Evolutionary conservation across 2,329 filamentous ascomycete species (phyloP), one percentile per base, ranked within the genome.

Genomic region (Claviceps humidiphila): DNA sequence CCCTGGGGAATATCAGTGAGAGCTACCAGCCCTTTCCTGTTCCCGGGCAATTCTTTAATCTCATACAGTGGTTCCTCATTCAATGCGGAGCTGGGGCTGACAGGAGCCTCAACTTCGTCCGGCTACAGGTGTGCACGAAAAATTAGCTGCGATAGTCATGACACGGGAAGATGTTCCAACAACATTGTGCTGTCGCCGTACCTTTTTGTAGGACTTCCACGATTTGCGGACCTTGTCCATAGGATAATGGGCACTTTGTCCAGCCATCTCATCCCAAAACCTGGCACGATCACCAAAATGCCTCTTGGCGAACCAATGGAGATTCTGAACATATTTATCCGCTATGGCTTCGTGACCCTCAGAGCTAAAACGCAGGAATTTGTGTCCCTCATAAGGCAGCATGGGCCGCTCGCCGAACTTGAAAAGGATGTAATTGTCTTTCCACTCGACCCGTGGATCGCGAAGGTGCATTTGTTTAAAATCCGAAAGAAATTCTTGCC

Each of bases 321-420:
- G n/a, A n/a, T 43, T 13, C 4, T 24, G 5, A 43, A 43, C 13
- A 43, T 24, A 43, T 13, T 3, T 11, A 2, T 43, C 9, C 26
- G 26, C 26, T 26, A 26, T 26, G 3, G 41, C 20, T 22, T 11
- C 8, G 2, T 6, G 7, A 17, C 22, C 41, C 6, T 46, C n/a
- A 6, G 49, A 51, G 49, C 49, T 51, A 26, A 51, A 51, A 13
- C 49, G 49, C 20, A 51, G 41, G 5, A 51, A 38, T n/a, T 51
- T 51, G 49, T 51, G 41, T 6, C 49, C 49, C 34, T 51, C 49
- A 20, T 45, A 38, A 2, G 49, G 41, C 14, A 51, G 41, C 16
- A 13, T 34, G 3, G 49, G 49, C 8, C 38, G 41, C 30, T 51
- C 49, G 3, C 49, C 49, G 14, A 38, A 41, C n/a, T 51, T 51